phyloP scores from a whole-genome alignment of 108 stramenopile species.

The Skeletonema marinoi region DNA sequence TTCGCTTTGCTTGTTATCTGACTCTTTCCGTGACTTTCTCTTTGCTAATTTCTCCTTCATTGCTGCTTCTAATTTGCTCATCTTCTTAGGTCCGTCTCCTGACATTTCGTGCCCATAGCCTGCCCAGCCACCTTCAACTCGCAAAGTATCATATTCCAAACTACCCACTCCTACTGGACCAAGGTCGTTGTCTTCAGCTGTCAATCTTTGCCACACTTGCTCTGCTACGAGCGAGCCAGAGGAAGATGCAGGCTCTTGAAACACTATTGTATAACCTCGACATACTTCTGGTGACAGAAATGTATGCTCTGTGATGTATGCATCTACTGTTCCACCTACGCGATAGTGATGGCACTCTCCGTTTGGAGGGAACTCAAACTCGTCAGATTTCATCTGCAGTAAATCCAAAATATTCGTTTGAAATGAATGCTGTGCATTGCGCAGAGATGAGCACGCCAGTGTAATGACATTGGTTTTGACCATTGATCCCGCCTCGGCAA shows the following conservation, averaged over 20 bases:
- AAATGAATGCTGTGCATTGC: slow-evolving; percentile 56
- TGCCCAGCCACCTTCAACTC: slow-evolving; percentile 65
- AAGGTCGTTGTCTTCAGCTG: slow-evolving; percentile 57
- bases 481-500: not conserved
- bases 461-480: slow-evolving; percentile 41
- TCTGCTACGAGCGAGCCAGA: slow-evolving; percentile 17
- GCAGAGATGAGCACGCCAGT: slow-evolving; percentile 57
- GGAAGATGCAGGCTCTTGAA: slow-evolving; percentile 20
- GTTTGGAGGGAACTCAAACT: slow-evolving; percentile 30
- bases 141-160: slow-evolving; percentile 80
- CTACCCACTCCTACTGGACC: slow-evolving; percentile 75
- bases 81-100: slow-evolving; percentile 43
- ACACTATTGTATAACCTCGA: slow-evolving; percentile 67
- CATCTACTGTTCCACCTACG: slow-evolving; percentile 8
- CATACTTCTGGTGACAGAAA: slow-evolving; percentile 51
- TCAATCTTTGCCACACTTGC: slow-evolving; percentile 56
- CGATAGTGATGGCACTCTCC: slow-evolving; percentile 43
- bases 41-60: slow-evolving; percentile 7
- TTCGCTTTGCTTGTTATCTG: not conserved
- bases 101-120: slow-evolving; percentile 50
- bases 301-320: slow-evolving; percentile 30
- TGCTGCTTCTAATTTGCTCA: not conserved
- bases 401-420: slow-evolving; percentile 27
- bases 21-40: not conserved
- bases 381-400: not conserved